phyloP scores from a whole-genome alignment of 768 basidiomycete genomes.

The Amanita phalloides region DNA sequence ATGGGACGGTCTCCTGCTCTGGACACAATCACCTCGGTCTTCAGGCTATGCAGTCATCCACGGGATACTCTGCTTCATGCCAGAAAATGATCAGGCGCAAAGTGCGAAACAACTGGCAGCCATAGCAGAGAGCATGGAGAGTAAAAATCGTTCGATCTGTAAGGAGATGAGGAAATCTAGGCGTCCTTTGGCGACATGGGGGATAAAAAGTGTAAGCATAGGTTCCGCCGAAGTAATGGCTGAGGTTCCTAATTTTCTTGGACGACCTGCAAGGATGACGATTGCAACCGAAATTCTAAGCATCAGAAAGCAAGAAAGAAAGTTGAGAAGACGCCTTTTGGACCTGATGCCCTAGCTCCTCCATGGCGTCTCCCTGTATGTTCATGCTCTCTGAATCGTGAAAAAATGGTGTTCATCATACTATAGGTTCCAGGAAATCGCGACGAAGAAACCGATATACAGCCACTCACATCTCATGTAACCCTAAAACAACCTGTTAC shows the following conservation, averaged over 20 bases:
- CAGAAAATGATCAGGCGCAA: background rate
- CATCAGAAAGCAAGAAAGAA: too few relatives aligned
- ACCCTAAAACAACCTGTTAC: background rate
- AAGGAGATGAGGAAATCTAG: slow-evolving; percentile 1
- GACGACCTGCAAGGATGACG: slow-evolving; percentile 3
- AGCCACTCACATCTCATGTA: too few relatives aligned
- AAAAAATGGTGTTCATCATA: too few relatives aligned
- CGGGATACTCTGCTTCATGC: slow-evolving; percentile 6
- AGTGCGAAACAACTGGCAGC: background rate
- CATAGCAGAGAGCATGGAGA: slow-evolving; percentile 7
- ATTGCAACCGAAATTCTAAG: too few relatives aligned
- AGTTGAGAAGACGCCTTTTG: too few relatives aligned
- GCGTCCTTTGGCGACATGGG: slow-evolving; percentile 9
- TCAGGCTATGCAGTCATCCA: slow-evolving; percentile 10
- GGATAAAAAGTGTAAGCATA: slow-evolving; percentile 9
- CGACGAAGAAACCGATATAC: too few relatives aligned
- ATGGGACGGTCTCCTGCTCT: slow-evolving; percentile 11
- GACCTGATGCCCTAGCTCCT: too few relatives aligned
- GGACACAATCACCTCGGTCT: slow-evolving; percentile 8
- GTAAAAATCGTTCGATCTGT: slow-evolving; percentile 3
- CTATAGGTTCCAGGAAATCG: too few relatives aligned
- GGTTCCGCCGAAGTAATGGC: slow-evolving; percentile 9
- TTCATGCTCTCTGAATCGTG: too few relatives aligned
- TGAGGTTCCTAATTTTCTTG: slow-evolving; percentile 11
- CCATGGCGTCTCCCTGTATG: too few relatives aligned